These are phyloP conservation scores for Xylaria telfairii DNA, from an alignment of 495 filamentous ascomycete genomes.

Conservation along the genomic window DNA sequence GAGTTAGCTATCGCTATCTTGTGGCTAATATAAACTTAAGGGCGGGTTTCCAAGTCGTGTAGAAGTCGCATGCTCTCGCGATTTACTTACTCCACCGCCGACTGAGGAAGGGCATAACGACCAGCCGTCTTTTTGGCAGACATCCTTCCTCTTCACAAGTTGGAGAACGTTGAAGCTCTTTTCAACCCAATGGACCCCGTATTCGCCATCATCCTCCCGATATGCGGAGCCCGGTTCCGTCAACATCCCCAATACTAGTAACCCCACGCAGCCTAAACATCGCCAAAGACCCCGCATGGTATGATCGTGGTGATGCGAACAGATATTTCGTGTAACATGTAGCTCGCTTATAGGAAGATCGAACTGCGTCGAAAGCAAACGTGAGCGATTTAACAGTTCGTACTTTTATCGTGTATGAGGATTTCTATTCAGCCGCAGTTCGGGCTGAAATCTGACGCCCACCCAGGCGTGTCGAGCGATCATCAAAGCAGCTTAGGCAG, in stretches of 20 bases:
- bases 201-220: conserved; percentile 22
- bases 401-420: not conserved
- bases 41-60: not conserved
- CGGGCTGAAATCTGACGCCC: not conserved
- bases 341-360: not conserved
- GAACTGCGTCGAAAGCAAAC: not conserved
- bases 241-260: conserved; percentile 37
- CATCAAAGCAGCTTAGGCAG: not conserved
- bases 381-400: no score
- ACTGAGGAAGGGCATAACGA: conserved; percentile 44
- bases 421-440: not conserved
- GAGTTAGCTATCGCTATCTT: not conserved
- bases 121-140: conserved; percentile 31
- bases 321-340: not conserved
- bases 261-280: conserved; percentile 35
- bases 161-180: conserved; percentile 39
- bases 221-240: conserved; percentile 22
- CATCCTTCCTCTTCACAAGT: conserved; percentile 34
- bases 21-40: not conserved
- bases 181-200: conserved; percentile 41
- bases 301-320: not conserved
- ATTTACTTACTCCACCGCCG: conserved; percentile 38
- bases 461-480: not conserved
- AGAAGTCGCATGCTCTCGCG: not conserved
- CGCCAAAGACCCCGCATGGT: conserved; percentile 42